These are phyloP conservation scores for Candida ponderosae DNA, from an alignment of 805 yeast genomes.

Conservation along the genomic window DNA sequence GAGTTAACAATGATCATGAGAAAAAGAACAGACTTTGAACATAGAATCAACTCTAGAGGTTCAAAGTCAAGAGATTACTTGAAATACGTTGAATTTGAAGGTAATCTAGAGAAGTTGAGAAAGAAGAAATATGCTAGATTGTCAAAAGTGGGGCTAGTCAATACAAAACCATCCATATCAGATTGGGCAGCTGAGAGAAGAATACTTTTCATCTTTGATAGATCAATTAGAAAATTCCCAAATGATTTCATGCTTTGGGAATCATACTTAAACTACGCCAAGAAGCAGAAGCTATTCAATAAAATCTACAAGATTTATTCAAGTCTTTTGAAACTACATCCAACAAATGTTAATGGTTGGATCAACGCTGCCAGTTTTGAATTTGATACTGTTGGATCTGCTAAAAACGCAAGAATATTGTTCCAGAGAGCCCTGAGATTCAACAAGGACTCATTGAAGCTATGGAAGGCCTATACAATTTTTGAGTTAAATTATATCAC, in stretches of 20 bases:
- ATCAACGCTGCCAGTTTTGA: conserved; percentile 91
- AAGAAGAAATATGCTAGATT: conserved; percentile 62
- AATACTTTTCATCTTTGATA: conserved; percentile 71
- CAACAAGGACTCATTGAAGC: conserved; percentile 59
- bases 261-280: conserved; percentile 60
- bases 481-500: conserved; percentile 84
- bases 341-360: conserved; percentile 89
- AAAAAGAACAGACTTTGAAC: conserved; percentile 93
- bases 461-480: conserved; percentile 84
- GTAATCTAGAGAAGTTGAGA: conserved; percentile 70
- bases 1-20: conserved; percentile 85
- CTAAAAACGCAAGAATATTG: conserved; percentile 79
- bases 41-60: conserved; percentile 78
- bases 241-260: conserved; percentile 75
- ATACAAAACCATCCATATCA: conserved; percentile 56
- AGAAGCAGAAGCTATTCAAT: conserved; percentile 58
- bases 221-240: conserved; percentile 78
- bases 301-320: conserved; percentile 72
- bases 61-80: conserved; percentile 70
- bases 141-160: conserved; percentile 44
- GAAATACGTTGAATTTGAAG: conserved; percentile 74
- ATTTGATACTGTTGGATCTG: conserved; percentile 79
- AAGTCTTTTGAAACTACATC: conserved; percentile 75
- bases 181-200: conserved; percentile 86
- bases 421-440: conserved; percentile 82